Base-by-base conservation (phyloP, 2,329 filamentous ascomycete species). In the Cadophora malorum region DNA sequence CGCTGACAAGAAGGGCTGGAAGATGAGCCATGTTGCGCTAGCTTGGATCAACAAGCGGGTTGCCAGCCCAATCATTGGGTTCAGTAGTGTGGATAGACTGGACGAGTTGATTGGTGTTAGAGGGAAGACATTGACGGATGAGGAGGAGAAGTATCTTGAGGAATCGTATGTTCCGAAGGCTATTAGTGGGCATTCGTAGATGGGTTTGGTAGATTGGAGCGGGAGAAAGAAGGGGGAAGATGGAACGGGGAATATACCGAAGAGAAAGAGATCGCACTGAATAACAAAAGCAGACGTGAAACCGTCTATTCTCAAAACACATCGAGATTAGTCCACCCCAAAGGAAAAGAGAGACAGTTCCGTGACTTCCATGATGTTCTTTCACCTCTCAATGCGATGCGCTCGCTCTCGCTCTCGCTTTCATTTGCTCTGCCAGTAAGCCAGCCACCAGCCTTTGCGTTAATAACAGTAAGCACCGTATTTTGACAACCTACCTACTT, bases 21-120 rank as follows among this genome's bases (percentile, higher is more conserved):
- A 81, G 70, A 88, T 88, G 86, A 83, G 82, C 64, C 83, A 86
- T 69, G 83, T 89, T 47, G 83, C 85, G 3, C 79, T 86, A 65
- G 86, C 86, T 7, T 89, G 87, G 86, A 78, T 79, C 19, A 73
- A 83, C 69, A 80, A 81, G 68, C 79, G 79, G 66, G 79, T 80
- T 9, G 78, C 78, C 28, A 82, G 79, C 69, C 85, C 85, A 0
- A 87, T 88, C 72, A 78, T 87, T 67, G 85, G 86, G 0, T 78
- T 87, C 63, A 80, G 78, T 63, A 85, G 79, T 67, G 79, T 82
- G 61, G 79, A 81, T 69, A 78, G 86, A 47, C 83, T 88, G 56
- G 84, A 87, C 62, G 84, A 87, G 77, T 83, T 84, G 1, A 78
- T 85, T 65, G 80, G 79, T 38, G 72, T 75, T 4, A 73, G 73